These are phyloP conservation scores for Pseudogymnoascus sp. DNA, from an alignment of 2,329 filamentous ascomycete genomes.

Conservation along the genomic window DNA sequence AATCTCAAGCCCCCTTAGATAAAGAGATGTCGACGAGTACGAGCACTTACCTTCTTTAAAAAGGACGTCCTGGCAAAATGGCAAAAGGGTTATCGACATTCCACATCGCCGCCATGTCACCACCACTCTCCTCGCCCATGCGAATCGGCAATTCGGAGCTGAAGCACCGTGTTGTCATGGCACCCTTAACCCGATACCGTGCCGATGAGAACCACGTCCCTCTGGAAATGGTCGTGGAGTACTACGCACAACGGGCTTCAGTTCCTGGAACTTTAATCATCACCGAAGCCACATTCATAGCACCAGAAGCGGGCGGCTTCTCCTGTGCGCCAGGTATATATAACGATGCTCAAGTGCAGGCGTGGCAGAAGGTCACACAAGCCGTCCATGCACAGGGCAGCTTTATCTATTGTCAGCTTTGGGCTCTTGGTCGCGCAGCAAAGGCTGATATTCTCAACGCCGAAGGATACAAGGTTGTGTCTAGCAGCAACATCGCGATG, in stretches of 20 bases:
- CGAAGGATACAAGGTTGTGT: neutral
- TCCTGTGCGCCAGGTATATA: constrained; percentile 53
- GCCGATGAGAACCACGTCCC: constrained; percentile 42
- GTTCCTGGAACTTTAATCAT: constrained; percentile 50
- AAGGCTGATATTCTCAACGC: constrained; percentile 15
- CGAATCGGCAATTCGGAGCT: constrained; percentile 37
- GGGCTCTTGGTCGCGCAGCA: constrained; percentile 52
- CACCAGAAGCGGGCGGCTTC: constrained; percentile 41
- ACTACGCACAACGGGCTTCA: constrained; percentile 48
- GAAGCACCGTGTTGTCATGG: constrained; percentile 42
- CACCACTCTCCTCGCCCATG: constrained; percentile 37
- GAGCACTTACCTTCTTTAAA: neutral
- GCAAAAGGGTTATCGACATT: neutral
- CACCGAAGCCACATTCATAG: constrained; percentile 51
- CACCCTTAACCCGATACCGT: constrained; percentile 43
- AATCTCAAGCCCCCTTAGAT: neutral
- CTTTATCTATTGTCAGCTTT: constrained; percentile 58
- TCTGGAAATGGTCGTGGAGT: constrained; percentile 38
- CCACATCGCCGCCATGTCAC: constrained; percentile 18
- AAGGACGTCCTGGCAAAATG: neutral
- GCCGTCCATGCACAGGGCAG: constrained; percentile 57
- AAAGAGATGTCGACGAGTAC: neutral
- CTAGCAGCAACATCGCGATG: constrained; percentile 21
- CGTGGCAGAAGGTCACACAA: constrained; percentile 55
- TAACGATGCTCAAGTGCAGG: constrained; percentile 48